phyloP scores from a whole-genome alignment of 495 filamentous ascomycete species.

The Lentithecium fluviatile region DNA sequence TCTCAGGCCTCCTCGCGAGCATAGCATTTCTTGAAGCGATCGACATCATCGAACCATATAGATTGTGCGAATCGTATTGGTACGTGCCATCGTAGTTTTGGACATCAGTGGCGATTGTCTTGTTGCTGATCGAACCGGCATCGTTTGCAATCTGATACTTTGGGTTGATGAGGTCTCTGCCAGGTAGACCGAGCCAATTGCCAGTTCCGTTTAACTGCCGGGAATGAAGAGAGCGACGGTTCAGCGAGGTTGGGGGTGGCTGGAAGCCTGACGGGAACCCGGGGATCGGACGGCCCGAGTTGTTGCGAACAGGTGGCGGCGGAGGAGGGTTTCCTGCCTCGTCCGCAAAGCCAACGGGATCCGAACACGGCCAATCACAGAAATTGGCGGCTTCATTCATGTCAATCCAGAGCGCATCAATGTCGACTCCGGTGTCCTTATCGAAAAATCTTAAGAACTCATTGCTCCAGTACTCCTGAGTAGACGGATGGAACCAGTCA shows the following conservation, averaged over 20 bases:
- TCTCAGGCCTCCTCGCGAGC: slow-evolving; percentile 61
- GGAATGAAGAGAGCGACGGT: not conserved
- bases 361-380: slow-evolving; percentile 68
- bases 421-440: slow-evolving; percentile 63
- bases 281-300: slow-evolving; percentile 59
- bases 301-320: slow-evolving; percentile 61
- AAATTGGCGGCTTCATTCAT: slow-evolving; percentile 53
- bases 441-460: slow-evolving; percentile 71
- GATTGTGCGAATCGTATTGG: slow-evolving; percentile 83
- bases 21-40: slow-evolving; percentile 64
- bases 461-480: slow-evolving; percentile 67
- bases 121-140: slow-evolving; percentile 41
- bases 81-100: slow-evolving; percentile 66
- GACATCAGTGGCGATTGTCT: slow-evolving; percentile 61
- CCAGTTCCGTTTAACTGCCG: slow-evolving; percentile 34
- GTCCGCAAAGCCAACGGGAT: slow-evolving; percentile 48
- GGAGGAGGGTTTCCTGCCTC: slow-evolving; percentile 9
- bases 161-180: slow-evolving; percentile 65
- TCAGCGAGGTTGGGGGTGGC: slow-evolving; percentile 50
- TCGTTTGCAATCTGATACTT: slow-evolving; percentile 73
- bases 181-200: slow-evolving; percentile 54
- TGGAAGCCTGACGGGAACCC: slow-evolving; percentile 73
- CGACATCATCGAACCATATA: slow-evolving; percentile 86
- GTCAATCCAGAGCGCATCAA: slow-evolving; percentile 78
- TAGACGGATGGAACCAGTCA: slow-evolving; percentile 74